These are phyloP conservation scores for Capsella bursapastoris DNA, from an alignment of 345 rosid genomes.

Conservation along the genomic window DNA sequence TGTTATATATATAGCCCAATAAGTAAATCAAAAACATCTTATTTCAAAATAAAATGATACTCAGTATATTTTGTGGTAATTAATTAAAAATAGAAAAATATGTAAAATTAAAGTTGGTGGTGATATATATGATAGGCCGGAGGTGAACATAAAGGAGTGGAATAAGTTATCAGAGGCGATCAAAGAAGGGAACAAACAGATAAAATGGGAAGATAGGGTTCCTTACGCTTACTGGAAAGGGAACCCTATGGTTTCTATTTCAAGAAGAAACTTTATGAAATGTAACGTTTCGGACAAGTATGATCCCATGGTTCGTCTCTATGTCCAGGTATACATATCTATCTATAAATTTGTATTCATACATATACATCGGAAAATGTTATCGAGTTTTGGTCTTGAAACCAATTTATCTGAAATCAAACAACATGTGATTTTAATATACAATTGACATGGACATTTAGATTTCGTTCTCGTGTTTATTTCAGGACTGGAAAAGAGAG, in stretches of 20 bases:
- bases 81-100: not conserved
- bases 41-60: no score
- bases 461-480: not conserved
- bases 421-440: not conserved
- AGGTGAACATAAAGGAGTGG: constrained; percentile 73
- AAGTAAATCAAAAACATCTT: not conserved
- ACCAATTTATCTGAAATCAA: not conserved
- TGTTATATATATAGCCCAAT: not conserved
- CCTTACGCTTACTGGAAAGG: constrained; percentile 81
- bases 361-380: no score
- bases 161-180: constrained; percentile 46
- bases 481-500: constrained; percentile 53
- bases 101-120: not conserved
- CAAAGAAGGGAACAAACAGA: constrained; percentile 50
- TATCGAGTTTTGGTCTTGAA: not conserved
- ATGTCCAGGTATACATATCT: constrained; percentile 42
- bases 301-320: constrained; percentile 55
- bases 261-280: constrained; percentile 53
- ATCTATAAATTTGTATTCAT: not conserved
- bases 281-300: constrained; percentile 51
- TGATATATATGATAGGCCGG: constrained; percentile 50
- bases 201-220: constrained; percentile 62
- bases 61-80: not conserved
- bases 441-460: not conserved
- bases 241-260: constrained; percentile 49